Conservation (phyloP, 495 filamentous ascomycete genomes). For the Xylaria scruposa region DNA sequence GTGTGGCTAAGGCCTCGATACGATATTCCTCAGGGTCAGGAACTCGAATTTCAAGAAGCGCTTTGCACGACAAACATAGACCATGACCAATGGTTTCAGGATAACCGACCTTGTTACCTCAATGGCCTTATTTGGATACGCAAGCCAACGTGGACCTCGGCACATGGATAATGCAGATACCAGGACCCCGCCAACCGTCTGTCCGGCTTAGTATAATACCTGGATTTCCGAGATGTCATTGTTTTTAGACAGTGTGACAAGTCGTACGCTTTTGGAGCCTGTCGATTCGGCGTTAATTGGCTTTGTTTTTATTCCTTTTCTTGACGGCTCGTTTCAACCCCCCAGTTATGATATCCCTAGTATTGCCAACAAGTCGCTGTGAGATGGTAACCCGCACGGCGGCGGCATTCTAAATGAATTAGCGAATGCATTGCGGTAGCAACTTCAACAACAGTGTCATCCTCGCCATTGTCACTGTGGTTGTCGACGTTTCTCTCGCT, state of each 20-base stretch:
- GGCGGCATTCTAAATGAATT: slow-evolving; percentile 19
- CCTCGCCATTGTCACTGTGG: slow-evolving; percentile 8
- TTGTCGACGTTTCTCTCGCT: slow-evolving; percentile 9
- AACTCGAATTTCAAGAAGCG: not conserved
- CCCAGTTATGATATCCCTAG: slow-evolving; percentile 30
- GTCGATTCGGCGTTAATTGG: slow-evolving; percentile 20
- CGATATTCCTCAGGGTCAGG: not conserved
- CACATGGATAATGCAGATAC: not conserved
- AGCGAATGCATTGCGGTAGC: slow-evolving; percentile 17
- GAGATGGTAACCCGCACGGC: not conserved
- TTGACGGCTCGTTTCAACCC: slow-evolving; percentile 20
- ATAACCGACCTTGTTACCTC: slow-evolving; percentile 12
- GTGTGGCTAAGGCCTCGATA: not conserved
- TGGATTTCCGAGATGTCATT: slow-evolving; percentile 6
- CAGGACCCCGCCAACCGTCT: not conserved
- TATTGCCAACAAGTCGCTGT: slow-evolving; percentile 18
- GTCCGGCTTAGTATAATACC: not conserved
- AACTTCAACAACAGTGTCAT: slow-evolving; percentile 4
- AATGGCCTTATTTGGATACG: slow-evolving; percentile 18
- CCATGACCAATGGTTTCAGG: slow-evolving; percentile 7
- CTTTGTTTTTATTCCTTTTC: slow-evolving; percentile 16
- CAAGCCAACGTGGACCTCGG: slow-evolving; percentile 10
- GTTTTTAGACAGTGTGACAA: slow-evolving; percentile 17
- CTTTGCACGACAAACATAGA: not conserved
- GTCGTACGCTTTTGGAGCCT: slow-evolving; percentile 15